Conservation (phyloP, 202 grass and related monocot species). For the Bolboschoenoplectus hybrid region DNA sequence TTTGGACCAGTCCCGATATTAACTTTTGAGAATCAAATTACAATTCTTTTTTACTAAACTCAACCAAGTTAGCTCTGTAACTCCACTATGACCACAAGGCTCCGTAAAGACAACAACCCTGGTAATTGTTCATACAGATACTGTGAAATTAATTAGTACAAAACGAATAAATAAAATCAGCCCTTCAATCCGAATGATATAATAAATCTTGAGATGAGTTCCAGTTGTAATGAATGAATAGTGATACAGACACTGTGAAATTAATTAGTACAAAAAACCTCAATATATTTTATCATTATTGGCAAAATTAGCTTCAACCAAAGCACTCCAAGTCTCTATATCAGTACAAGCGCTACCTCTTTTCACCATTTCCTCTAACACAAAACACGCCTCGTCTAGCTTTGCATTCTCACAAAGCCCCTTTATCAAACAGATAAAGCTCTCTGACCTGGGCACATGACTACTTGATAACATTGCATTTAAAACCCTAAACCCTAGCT, state of each 20-base stretch:
- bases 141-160: too few relatives aligned
- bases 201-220: not conserved
- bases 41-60: too few relatives aligned
- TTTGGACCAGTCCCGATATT: too few relatives aligned
- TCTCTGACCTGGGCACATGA: conserved; percentile 31
- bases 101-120: too few relatives aligned
- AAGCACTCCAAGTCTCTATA: conserved; percentile 36
- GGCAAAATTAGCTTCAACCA: conserved; percentile 23
- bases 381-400: conserved; percentile 49
- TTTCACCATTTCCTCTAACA: conserved; percentile 58
- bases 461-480: conserved; percentile 46
- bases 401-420: conserved; percentile 52
- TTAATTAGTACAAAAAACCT: not conserved
- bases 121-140: too few relatives aligned
- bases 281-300: not conserved
- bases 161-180: not conserved
- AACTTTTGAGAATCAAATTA: too few relatives aligned
- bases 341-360: conserved; percentile 33
- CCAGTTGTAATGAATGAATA: not conserved
- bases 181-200: not conserved
- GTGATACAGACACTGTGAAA: not conserved
- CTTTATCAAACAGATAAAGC: conserved; percentile 45
- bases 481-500: conserved; percentile 51
- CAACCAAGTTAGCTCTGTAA: too few relatives aligned
- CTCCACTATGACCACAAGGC: too few relatives aligned